phyloP scores from a whole-genome alignment of 805 yeast species.

The Starmerella riodocensis region DNA sequence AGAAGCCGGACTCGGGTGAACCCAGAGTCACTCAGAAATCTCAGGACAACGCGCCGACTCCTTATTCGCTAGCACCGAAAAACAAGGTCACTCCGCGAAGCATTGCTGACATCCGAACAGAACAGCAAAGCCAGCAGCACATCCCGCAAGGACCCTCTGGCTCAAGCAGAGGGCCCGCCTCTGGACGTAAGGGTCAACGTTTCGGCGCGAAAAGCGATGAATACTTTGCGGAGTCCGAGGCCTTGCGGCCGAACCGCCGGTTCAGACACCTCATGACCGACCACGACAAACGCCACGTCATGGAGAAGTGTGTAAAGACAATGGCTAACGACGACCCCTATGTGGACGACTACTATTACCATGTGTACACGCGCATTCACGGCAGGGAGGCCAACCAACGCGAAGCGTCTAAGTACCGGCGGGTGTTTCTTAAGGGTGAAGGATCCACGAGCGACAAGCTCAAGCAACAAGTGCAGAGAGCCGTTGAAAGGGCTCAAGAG shows the following conservation, averaged over 20 bases:
- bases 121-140: conserved; percentile 1
- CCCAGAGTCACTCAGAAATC: background rate
- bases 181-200: background rate
- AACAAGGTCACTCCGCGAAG: conserved; percentile 1
- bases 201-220: conserved; percentile 6
- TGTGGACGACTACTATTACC: conserved; percentile 91
- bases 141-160: background rate
- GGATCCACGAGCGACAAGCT: conserved; percentile 44
- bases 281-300: conserved; percentile 89
- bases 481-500: conserved; percentile 79
- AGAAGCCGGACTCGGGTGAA: background rate
- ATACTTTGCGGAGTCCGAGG: conserved; percentile 13
- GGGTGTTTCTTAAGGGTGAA: conserved; percentile 55
- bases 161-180: background rate
- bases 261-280: conserved; percentile 94
- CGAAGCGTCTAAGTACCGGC: conserved; percentile 37
- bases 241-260: conserved; percentile 19
- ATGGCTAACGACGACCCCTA: conserved; percentile 95
- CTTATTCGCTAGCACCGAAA: conserved; percentile 9
- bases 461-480: conserved; percentile 96
- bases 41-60: background rate
- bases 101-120: conserved; percentile 5
- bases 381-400: conserved; percentile 21
- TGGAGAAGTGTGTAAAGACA: conserved; percentile 86
- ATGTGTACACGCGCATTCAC: conserved; percentile 70